A percentile compares a stretch with the other conserved stretches of the same genome.
Conservation (phyloP, 495 filamentous ascomycete genomes). For the Xylaria grammica region DNA sequence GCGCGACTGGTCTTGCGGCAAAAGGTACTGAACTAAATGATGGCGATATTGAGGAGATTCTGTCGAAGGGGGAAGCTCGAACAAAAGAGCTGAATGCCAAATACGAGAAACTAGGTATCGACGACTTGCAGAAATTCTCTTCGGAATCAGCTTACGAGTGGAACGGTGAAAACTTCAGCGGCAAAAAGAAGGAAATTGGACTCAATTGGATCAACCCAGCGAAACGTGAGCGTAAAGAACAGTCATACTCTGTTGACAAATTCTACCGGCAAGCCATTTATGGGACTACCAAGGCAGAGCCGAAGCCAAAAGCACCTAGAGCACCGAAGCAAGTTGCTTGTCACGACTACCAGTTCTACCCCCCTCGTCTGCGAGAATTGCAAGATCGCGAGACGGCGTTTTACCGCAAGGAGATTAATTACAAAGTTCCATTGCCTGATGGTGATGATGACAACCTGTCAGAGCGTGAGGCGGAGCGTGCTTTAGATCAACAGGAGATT, state of each 20-base stretch:
- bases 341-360: constrained; percentile 98
- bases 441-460: constrained; percentile 82
- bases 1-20: constrained; percentile 62
- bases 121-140: constrained; percentile 97
- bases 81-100: constrained; percentile 88
- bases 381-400: constrained; percentile 96
- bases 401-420: constrained; percentile 92
- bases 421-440: constrained; percentile 86
- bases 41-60: constrained; percentile 86
- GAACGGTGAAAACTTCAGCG: constrained; percentile 95
- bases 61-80: constrained; percentile 84
- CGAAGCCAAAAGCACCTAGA: constrained; percentile 93
- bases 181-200: constrained; percentile 92
- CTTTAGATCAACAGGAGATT: constrained; percentile 87
- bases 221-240: constrained; percentile 98
- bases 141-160: constrained; percentile 98
- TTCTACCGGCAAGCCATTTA: constrained; percentile 91
- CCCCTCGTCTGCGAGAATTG: constrained; percentile 76
- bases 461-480: constrained; percentile 85
- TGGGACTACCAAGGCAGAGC: constrained; percentile 76
- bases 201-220: constrained; percentile 98
- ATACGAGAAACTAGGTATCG: constrained; percentile 97
- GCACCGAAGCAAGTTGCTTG: constrained; percentile 91
- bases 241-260: constrained; percentile 97
- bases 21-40: constrained; percentile 72